Conservation (phyloP, 176 grass and related monocot genomes). For the Eragrostis nindensis region DNA sequence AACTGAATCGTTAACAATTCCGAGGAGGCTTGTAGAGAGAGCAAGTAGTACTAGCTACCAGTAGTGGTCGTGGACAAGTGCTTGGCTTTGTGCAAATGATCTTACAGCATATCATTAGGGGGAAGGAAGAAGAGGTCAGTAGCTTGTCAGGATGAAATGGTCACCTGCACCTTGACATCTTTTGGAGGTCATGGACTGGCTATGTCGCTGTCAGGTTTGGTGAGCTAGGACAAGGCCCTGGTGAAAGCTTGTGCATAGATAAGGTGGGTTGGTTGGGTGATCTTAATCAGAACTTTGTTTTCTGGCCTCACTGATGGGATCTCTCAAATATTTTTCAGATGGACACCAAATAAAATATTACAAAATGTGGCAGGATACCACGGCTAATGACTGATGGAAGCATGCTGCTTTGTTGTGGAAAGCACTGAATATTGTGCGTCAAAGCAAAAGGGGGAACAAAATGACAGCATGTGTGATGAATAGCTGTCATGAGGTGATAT, state of each 20-base stretch:
- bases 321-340: slow-evolving; percentile 20
- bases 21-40: neutral
- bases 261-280: slow-evolving; percentile 71
- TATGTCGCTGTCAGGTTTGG: slow-evolving; percentile 57
- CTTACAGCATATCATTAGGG: slow-evolving; percentile 31
- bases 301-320: slow-evolving; percentile 42
- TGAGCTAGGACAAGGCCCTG: slow-evolving; percentile 32
- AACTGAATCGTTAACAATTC: slow-evolving; percentile 50
- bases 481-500: slow-evolving; percentile 31
- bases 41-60: neutral
- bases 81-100: neutral
- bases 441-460: slow-evolving; percentile 19
- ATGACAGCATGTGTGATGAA: slow-evolving; percentile 35
- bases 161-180: slow-evolving; percentile 41
- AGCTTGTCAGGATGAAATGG: slow-evolving; percentile 34
- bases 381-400: slow-evolving; percentile 28
- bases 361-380: slow-evolving; percentile 29
- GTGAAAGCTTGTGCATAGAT: slow-evolving; percentile 52
- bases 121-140: slow-evolving; percentile 15
- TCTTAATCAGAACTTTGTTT: slow-evolving; percentile 67
- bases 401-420: slow-evolving; percentile 19
- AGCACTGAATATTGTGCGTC: slow-evolving; percentile 36
- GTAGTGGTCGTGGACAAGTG: slow-evolving; percentile 18
- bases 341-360: slow-evolving; percentile 41
- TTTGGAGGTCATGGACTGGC: slow-evolving; percentile 36